Evolutionary conservation across 1,139 yeast genomes (phyloP).

Genomic region (Casaregolazyma suthepensis): DNA sequence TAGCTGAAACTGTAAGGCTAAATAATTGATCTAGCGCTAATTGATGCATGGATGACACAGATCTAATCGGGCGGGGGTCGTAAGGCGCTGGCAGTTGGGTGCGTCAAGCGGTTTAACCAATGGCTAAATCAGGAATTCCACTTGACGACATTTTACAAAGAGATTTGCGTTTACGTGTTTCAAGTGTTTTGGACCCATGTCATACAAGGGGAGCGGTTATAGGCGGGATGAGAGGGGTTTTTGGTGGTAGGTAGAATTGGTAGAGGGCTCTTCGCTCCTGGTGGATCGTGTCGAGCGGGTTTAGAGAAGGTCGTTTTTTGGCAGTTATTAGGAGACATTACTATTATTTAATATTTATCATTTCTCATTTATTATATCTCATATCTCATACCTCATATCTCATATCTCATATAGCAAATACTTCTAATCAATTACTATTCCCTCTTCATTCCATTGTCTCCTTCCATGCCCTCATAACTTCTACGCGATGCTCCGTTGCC

Average conservation of each 20-base stretch:
- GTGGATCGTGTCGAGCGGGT: no score
- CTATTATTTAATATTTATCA: no score
- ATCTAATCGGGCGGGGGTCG: not conserved
- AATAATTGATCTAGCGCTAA: not conserved
- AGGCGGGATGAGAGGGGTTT: not conserved
- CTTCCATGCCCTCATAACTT: no score
- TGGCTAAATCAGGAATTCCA: not conserved
- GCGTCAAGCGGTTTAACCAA: not conserved
- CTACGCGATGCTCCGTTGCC: not conserved
- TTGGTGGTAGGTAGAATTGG: no score
- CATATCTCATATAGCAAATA: no score
- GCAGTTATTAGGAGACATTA: no score
- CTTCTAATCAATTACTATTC: no score
- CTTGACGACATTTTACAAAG: not conserved
- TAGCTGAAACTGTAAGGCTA: not conserved
- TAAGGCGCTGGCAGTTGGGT: not conserved
- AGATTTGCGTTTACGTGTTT: not conserved
- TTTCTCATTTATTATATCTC: no score
- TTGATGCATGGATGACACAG: not conserved
- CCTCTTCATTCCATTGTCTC: no score
- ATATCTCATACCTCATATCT: no score
- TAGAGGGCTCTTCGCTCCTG: no score
- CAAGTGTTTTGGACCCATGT: not conserved
- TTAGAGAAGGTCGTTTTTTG: no score
- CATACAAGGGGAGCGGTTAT: not conserved